Base-by-base conservation (phyloP, 768 basidiomycete species). In the Lanmaoa rubissima region DNA sequence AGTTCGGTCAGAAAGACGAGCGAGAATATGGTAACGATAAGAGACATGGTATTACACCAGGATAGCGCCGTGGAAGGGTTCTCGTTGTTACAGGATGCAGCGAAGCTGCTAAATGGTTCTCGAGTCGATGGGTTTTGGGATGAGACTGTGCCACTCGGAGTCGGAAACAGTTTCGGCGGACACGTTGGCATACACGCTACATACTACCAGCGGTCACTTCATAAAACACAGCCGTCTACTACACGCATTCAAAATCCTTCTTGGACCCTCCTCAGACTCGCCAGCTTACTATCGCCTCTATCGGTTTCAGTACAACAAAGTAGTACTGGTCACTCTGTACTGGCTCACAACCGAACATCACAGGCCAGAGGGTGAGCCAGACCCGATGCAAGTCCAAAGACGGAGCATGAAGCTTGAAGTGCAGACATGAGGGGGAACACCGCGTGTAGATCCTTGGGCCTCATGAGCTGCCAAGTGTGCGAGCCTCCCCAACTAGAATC, bases 1-100 rank as follows among this genome's bases (percentile, higher is more conserved):
- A 93, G 78, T 70, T 95, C 88, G 3, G 90, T 89, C 51, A 92
- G 60, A 65, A 96, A 85, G 34, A 92, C 91, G 51, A 94, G 80
- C 17, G 80, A 71, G 68, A 98, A 92, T 58, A 96, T 90, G 26
- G 90, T 82, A 53, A 94, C 65, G 41, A 94, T 84, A 54, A 95
- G 82, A 59, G 90, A 82, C 90, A 93, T 92, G 58, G 53, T 63
- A 3, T 50, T 40, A 57, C 44, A 55, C 54, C 54, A 21, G 53
- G 21, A 42, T 19, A 34, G 51, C 19, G 57, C 31, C 11, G 48
- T 48, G 36, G 26, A 43, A 11, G 16, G 35, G 43, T 40, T 47
- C 10, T 45, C 17, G 57, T 49, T 36, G 53, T 49, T 53, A 61
- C 55, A 60, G 44, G 19, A 32, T 42, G 14, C 49, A 48, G 49